These are phyloP conservation scores for Colletotrichum lindemuthianum DNA, from an alignment of 2,329 filamentous ascomycete genomes.

Conservation along the genomic window DNA sequence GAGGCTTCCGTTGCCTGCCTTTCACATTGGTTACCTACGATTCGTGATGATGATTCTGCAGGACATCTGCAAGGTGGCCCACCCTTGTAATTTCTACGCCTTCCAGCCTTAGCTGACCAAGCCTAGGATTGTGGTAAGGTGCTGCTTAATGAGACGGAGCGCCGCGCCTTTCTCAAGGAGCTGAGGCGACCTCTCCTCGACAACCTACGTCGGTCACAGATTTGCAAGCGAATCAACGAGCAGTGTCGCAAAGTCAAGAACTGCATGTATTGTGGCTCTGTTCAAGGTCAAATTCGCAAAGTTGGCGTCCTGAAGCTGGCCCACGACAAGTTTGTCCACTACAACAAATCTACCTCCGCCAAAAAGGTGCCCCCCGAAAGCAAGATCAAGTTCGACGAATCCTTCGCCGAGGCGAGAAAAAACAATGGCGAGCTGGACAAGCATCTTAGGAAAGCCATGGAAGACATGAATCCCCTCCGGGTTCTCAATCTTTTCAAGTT, in stretches of 20 bases:
- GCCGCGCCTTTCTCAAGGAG: conserved; percentile 80
- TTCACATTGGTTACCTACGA: conserved; percentile 96
- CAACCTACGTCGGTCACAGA: conserved; percentile 82
- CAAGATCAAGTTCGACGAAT: conserved; percentile 86
- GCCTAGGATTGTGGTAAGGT: conserved; percentile 80
- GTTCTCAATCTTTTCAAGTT: conserved; percentile 92
- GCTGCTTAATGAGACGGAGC: conserved; percentile 82
- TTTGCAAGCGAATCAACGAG: conserved; percentile 88
- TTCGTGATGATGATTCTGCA: conserved; percentile 93
- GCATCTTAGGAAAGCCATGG: conserved; percentile 89
- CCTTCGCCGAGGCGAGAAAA: conserved; percentile 82
- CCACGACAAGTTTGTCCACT: conserved; percentile 91
- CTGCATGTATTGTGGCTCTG: conserved; percentile 81
- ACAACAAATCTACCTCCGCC: conserved; percentile 86
- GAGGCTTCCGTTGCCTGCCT: conserved; percentile 87
- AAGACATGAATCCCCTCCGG: conserved; percentile 90
- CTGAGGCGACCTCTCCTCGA: conserved; percentile 85
- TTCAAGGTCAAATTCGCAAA: conserved; percentile 94
- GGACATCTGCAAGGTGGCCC: conserved; percentile 84
- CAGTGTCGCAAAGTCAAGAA: conserved; percentile 87
- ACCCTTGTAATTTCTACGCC: neutral
- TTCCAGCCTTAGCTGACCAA: neutral
- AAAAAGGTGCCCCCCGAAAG: conserved; percentile 85
- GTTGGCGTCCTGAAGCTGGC: conserved; percentile 91
- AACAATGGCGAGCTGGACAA: conserved; percentile 87